Conservation (phyloP, 345 rosid genomes). For the Gossypium thurberi region DNA sequence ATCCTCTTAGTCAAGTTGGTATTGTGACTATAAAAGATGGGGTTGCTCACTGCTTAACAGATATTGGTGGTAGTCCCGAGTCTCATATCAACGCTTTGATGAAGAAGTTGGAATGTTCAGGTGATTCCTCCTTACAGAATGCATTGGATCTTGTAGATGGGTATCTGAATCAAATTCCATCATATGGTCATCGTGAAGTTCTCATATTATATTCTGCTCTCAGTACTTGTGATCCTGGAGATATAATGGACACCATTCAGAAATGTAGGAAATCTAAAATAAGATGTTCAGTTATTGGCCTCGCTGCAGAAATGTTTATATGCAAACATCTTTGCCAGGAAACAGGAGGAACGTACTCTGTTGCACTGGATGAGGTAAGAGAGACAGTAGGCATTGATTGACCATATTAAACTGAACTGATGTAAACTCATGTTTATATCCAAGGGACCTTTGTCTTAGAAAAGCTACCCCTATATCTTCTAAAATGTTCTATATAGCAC, state of each 20-base stretch:
- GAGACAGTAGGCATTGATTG: not conserved
- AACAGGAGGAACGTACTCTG: constrained; percentile 75
- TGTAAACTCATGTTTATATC: constrained; percentile 21
- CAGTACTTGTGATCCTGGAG: constrained; percentile 90
- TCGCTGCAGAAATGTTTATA: constrained; percentile 81
- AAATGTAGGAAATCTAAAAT: constrained; percentile 75
- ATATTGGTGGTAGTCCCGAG: constrained; percentile 96
- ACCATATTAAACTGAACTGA: not conserved
- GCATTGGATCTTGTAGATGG: constrained; percentile 66
- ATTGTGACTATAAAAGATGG: constrained; percentile 74
- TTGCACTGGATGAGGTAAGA: constrained; percentile 83
- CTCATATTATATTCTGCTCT: constrained; percentile 73
- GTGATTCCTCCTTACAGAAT: constrained; percentile 87
- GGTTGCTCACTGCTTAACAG: constrained; percentile 66
- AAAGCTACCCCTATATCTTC: constrained; percentile 66
- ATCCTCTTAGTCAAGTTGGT: constrained; percentile 85
- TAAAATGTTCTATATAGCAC: constrained; percentile 36
- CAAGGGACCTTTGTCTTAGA: constrained; percentile 16
- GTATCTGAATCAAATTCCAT: constrained; percentile 69
- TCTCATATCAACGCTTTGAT: constrained; percentile 75
- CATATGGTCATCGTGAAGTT: constrained; percentile 91
- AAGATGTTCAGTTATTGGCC: constrained; percentile 89
- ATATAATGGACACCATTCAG: constrained; percentile 73
- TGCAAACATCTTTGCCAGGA: constrained; percentile 92
- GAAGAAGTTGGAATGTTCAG: constrained; percentile 73